Base-by-base conservation (phyloP, 768 basidiomycete genomes). In the Austroboletus eburneus region DNA sequence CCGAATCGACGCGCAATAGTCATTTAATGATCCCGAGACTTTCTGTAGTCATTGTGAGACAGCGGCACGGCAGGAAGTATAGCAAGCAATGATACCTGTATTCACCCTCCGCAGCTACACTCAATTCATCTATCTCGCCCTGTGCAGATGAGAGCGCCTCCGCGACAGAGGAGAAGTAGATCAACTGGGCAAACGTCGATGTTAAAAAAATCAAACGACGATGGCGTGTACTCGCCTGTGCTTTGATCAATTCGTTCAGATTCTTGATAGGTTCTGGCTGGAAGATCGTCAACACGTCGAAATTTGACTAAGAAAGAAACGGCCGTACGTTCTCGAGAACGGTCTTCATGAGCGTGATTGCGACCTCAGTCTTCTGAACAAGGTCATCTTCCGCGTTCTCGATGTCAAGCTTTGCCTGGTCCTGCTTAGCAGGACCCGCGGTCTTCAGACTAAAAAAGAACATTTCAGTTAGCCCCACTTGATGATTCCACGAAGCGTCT, bases 211-310 rank as follows among this genome's bases (percentile, higher is more conserved):
- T 12, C n/a, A 5, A 21, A 29, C 0, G 9, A 41, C 5, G 8
- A 37, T n/a, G 17, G 9, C 23, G 48, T 46, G 29, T 5, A 36
- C 71, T 48, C 48, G 80, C 84, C 70, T 91, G 94, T 37, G 96
- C 89, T 67, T 96, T 96, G 59, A 81, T 79, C 37, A 99, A 83
- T 65, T 89, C 86, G 50, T 92, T 91, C 46, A 98, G 67, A 71
- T 95, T 91, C 80, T 90, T 93, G 64, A 99, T 69, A 4, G 96
- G 91, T 69, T 97, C 95, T 32, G 96, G 96, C 92, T 95, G 56
- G 20, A n/a, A 35, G 33, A 8, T 10, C 38, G 42, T n/a, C 3
- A 9, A 24, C 9, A 22, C 32, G 5, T 18, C 5, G 33, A 17
- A 44, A 39, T 9, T 39, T 5, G 12, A 7, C 8, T 16, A 33